Conservation (phyloP, 177 flowering plant genomes). For the Tripterygium wilfordii region DNA sequence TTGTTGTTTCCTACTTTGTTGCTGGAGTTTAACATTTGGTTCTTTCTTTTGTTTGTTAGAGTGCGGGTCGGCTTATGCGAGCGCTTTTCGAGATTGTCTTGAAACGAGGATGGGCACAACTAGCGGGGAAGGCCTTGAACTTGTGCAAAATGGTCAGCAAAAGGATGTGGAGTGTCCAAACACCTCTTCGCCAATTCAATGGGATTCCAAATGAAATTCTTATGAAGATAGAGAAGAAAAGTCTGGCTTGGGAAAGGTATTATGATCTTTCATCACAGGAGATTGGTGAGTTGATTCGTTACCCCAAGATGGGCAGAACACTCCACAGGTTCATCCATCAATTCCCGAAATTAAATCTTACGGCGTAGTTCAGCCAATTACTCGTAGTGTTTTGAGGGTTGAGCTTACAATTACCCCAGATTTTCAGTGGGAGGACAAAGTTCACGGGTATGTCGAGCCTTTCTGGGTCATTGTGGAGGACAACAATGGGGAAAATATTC, state of each 20-base stretch:
- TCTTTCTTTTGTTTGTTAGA: slow-evolving; percentile 32
- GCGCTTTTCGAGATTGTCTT: slow-evolving; percentile 95
- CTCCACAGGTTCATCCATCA: slow-evolving; percentile 85
- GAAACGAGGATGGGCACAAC: slow-evolving; percentile 92
- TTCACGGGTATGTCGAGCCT: slow-evolving; percentile 92
- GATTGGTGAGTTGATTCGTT: slow-evolving; percentile 79
- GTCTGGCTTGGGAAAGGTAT: slow-evolving; percentile 90
- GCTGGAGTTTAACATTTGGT: slow-evolving; percentile 3
- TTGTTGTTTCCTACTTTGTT: not conserved
- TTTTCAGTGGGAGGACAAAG: slow-evolving; percentile 88
- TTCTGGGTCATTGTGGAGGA: slow-evolving; percentile 94
- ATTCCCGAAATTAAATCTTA: slow-evolving; percentile 85
- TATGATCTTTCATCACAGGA: slow-evolving; percentile 82
- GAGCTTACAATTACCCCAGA: slow-evolving; percentile 92
- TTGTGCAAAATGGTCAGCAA: slow-evolving; percentile 82
- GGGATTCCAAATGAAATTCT: slow-evolving; percentile 78
- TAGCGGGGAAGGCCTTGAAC: slow-evolving; percentile 91
- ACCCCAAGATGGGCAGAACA: slow-evolving; percentile 63
- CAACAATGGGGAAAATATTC: slow-evolving; percentile 85
- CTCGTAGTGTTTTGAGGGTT: slow-evolving; percentile 79
- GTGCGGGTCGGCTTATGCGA: slow-evolving; percentile 92
- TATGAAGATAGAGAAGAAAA: slow-evolving; percentile 89
- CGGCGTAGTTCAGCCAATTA: slow-evolving; percentile 94
- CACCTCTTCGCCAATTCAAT: slow-evolving; percentile 85
- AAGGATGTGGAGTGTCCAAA: slow-evolving; percentile 98